Evolutionary conservation across 2,329 filamentous ascomycete species (phyloP).

Genomic region (Lecanicillium sp.): DNA sequence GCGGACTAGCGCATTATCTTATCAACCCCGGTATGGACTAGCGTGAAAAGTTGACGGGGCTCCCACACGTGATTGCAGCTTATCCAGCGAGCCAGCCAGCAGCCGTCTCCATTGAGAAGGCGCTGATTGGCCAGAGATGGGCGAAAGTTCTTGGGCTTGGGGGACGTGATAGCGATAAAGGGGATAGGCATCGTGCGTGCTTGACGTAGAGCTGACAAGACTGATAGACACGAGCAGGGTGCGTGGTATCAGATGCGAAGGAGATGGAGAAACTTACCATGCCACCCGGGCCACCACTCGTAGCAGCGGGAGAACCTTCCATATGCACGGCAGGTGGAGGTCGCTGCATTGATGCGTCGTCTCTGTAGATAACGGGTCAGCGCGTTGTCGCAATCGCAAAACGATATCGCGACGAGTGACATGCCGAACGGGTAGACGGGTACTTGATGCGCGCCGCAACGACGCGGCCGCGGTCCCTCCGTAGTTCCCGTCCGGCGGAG

Average conservation of each 20-base stretch:
- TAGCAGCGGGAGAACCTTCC: slow-evolving; percentile 32
- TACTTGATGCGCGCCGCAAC: too few relatives aligned
- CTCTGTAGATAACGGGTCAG: slow-evolving; percentile 8
- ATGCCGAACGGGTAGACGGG: not conserved
- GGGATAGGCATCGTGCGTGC: not conserved
- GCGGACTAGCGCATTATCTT: not conserved
- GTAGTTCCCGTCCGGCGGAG: not conserved
- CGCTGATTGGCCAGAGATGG: slow-evolving; percentile 12
- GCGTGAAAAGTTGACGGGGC: slow-evolving; percentile 12
- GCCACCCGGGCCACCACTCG: slow-evolving; percentile 33
- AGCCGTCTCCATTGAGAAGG: slow-evolving; percentile 4
- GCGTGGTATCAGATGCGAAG: slow-evolving; percentile 12
- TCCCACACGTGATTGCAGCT: slow-evolving; percentile 27
- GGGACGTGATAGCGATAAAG: slow-evolving; percentile 15
- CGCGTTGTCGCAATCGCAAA: not conserved
- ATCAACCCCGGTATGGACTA: slow-evolving; percentile 9
- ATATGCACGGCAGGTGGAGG: slow-evolving; percentile 13
- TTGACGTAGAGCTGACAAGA: slow-evolving; percentile 1
- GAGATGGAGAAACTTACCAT: slow-evolving; percentile 30
- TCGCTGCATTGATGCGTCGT: slow-evolving; percentile 12
- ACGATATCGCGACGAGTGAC: slow-evolving; percentile 15
- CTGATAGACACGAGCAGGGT: slow-evolving; percentile 9
- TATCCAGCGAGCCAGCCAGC: not conserved
- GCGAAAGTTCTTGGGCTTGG: not conserved
- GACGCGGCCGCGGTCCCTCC: too few relatives aligned